phyloP scores from a whole-genome alignment of 1,284 basidiomycete species.

The Hemileia vastatrix region DNA sequence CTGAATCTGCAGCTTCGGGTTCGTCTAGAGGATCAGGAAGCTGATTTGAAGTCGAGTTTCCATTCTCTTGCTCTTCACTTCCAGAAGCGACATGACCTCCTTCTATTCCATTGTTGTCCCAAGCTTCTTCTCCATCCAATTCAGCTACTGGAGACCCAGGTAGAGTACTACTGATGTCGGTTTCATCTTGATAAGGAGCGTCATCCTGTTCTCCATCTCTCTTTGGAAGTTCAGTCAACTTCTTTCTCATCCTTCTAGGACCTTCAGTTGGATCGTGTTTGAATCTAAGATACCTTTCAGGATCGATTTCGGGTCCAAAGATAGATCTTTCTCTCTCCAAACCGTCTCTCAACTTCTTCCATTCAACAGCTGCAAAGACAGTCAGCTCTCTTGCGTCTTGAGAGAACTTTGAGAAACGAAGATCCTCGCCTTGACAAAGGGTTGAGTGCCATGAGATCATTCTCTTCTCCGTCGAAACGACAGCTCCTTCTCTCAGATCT shows the following conservation, averaged over 20 bases:
- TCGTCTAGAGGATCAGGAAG: conserved; percentile 32
- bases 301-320: conserved; percentile 17
- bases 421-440: conserved; percentile 28
- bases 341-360: conserved; percentile 27
- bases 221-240: conserved; percentile 32
- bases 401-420: conserved; percentile 27
- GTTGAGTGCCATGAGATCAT: conserved; percentile 33
- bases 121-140: conserved; percentile 46
- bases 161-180: conserved; percentile 3
- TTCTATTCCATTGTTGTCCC: conserved; percentile 62
- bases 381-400: conserved; percentile 35
- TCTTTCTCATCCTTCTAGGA: conserved; percentile 35
- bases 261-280: conserved; percentile 39
- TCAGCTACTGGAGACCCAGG: conserved; percentile 16
- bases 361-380: conserved; percentile 28
- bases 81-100: conserved; percentile 53
- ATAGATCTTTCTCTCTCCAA: conserved; percentile 29
- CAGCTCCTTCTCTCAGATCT: conserved; percentile 28
- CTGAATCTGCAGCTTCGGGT: conserved; percentile 40
- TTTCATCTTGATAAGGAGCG: conserved; percentile 1
- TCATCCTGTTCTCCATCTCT: conserved; percentile 21
- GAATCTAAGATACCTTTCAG: not conserved
- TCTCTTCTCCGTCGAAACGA: conserved; percentile 28
- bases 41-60: conserved; percentile 30
- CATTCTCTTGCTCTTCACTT: conserved; percentile 24